Percentiles rank a stretch among this genome's conserved stretches.
Evolutionary conservation across 2,329 filamentous ascomycete genomes (phyloP).

Genomic region (Stachybotrys chartarum): DNA sequence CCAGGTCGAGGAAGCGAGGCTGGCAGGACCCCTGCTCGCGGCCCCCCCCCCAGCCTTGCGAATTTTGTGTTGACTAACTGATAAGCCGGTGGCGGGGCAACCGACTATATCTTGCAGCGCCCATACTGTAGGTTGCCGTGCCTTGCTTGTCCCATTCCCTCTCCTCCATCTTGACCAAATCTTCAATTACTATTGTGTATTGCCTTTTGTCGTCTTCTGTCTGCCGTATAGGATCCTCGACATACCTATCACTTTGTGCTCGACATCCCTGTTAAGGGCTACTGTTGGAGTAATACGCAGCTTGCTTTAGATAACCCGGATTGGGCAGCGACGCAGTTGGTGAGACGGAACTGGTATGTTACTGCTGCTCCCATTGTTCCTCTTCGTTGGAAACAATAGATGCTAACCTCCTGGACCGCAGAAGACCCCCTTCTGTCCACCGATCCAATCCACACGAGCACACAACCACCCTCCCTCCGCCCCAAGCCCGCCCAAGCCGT

Average conservation of each 20-base stretch:
- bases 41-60: slow-evolving; percentile 23
- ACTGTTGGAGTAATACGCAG: too few relatives aligned
- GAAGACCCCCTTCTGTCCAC: background rate
- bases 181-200: too few relatives aligned
- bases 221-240: too few relatives aligned
- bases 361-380: background rate
- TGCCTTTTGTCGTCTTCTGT: too few relatives aligned
- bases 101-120: slow-evolving; percentile 25
- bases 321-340: background rate
- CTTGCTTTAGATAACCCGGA: background rate
- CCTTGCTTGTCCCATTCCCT: too few relatives aligned
- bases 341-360: background rate
- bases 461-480: background rate
- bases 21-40: background rate
- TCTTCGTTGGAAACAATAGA: background rate
- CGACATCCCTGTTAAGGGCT: too few relatives aligned
- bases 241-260: too few relatives aligned
- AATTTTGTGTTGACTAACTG: slow-evolving; percentile 20
- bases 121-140: too few relatives aligned
- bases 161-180: too few relatives aligned
- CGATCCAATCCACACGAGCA: too few relatives aligned
- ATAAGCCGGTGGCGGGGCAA: slow-evolving; percentile 42
- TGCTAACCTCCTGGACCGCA: background rate
- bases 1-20: too few relatives aligned
- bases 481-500: background rate